Percentiles rank a stretch among this genome's conserved stretches.
phyloP scores from a whole-genome alignment of 2,329 filamentous ascomycete species.

The Colletotrichum acutatum region DNA sequence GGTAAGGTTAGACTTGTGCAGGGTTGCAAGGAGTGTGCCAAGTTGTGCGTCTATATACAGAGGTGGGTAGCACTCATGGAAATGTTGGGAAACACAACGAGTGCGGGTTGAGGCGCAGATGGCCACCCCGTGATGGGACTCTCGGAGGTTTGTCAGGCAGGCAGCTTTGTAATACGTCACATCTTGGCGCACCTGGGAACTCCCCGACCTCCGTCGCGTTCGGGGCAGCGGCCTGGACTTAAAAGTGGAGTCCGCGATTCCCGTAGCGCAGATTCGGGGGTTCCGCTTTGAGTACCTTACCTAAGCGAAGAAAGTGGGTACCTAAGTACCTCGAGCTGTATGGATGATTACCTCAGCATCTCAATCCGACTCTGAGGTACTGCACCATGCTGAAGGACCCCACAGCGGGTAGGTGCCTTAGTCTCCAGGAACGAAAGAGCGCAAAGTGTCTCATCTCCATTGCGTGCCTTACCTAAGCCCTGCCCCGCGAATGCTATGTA shows the following conservation, averaged over 20 bases:
- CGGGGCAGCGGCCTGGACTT: conserved; percentile 4
- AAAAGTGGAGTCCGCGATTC: background rate
- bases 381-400: background rate
- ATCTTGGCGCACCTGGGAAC: background rate
- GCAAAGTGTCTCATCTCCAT: background rate
- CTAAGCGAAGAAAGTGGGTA: no score
- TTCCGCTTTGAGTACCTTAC: conserved; percentile 13
- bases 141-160: conserved; percentile 41
- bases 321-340: no score
- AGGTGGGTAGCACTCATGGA: background rate
- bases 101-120: conserved; percentile 27
- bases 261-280: conserved; percentile 4
- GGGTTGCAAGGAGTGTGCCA: background rate
- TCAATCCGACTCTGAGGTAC: background rate
- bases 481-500: no score
- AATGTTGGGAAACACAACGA: conserved; percentile 17
- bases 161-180: conserved; percentile 57
- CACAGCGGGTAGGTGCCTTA: conserved; percentile 17
- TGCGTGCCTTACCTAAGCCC: background rate
- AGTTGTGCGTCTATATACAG: conserved; percentile 12
- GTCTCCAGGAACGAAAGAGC: conserved; percentile 6
- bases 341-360: no score
- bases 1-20: background rate
- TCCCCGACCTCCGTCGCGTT: conserved; percentile 5
- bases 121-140: conserved; percentile 33